phyloP scores from a whole-genome alignment of 73 alveolate genomes.

The Stentor coeruleus region DNA sequence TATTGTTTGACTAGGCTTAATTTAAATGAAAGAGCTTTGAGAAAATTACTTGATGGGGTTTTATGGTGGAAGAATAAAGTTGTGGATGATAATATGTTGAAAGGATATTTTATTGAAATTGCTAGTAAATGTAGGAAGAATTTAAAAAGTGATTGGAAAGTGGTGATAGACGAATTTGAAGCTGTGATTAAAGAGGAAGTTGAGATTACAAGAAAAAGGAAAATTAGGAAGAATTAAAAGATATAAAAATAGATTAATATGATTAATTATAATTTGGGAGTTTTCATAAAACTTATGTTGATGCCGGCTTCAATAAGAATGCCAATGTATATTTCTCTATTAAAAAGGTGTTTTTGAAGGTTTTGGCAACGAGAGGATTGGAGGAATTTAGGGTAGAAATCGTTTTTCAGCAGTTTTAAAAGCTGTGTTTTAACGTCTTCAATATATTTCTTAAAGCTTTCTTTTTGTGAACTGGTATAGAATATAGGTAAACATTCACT shows the following conservation, averaged over 20 bases:
- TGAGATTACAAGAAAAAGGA: background rate
- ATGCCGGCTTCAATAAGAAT: background rate
- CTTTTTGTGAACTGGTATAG: background rate
- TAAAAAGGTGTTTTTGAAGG: no score
- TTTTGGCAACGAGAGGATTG: background rate
- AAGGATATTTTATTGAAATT: constrained; percentile 27
- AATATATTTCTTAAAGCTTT: no score
- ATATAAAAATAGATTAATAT: no score
- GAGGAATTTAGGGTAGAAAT: background rate
- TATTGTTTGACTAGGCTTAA: constrained; percentile 30
- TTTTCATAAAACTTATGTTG: no score
- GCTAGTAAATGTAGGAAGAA: constrained; percentile 23
- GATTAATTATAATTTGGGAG: no score
- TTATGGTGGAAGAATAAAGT: constrained; percentile 15
- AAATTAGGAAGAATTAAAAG: no score
- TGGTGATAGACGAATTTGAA: constrained; percentile 32
- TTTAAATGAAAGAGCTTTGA: constrained; percentile 24
- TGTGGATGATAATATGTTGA: constrained; percentile 7
- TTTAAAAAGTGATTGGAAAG: constrained; percentile 16
- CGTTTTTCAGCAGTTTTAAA: background rate
- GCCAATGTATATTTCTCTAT: background rate
- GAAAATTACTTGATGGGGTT: constrained; percentile 24
- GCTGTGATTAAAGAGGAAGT: constrained; percentile 9
- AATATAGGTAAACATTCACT: background rate
- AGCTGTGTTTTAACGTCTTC: background rate